Conservation (phyloP, 2,329 filamentous ascomycete species). For the Colletotrichum cuscutae region DNA sequence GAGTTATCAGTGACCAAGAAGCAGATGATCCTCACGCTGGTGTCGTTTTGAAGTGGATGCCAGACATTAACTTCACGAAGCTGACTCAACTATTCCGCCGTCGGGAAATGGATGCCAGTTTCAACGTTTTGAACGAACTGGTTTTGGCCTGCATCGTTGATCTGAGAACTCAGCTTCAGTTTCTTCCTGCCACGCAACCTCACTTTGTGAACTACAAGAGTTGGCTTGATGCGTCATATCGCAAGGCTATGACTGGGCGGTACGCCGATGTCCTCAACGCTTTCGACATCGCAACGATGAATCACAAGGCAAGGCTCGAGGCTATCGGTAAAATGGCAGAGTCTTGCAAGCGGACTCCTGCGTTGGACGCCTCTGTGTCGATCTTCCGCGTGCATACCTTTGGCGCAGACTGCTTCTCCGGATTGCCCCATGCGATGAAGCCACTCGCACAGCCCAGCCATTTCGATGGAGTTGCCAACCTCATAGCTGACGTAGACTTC, state of each 20-base stretch:
- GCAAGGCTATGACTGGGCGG: constrained; percentile 7
- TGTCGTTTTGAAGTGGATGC: constrained; percentile 21
- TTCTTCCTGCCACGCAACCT: constrained; percentile 20
- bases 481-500: constrained; percentile 7
- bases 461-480: no score
- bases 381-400: background rate
- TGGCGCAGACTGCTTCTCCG: constrained; percentile 4
- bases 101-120: background rate
- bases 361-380: background rate
- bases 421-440: background rate
- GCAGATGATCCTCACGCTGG: constrained; percentile 15
- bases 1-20: background rate
- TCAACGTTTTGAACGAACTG: background rate
- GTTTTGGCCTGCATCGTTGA: constrained; percentile 24
- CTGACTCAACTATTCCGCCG: background rate
- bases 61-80: constrained; percentile 17
- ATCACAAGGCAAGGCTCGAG: background rate
- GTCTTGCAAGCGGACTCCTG: background rate
- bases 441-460: background rate
- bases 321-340: background rate
- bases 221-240: constrained; percentile 21
- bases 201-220: constrained; percentile 17
- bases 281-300: constrained; percentile 4
- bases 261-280: background rate
- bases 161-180: constrained; percentile 14